These are phyloP conservation scores for Pseudogymnoascus sp. DNA, from an alignment of 2,329 filamentous ascomycete genomes.

Conservation along the genomic window DNA sequence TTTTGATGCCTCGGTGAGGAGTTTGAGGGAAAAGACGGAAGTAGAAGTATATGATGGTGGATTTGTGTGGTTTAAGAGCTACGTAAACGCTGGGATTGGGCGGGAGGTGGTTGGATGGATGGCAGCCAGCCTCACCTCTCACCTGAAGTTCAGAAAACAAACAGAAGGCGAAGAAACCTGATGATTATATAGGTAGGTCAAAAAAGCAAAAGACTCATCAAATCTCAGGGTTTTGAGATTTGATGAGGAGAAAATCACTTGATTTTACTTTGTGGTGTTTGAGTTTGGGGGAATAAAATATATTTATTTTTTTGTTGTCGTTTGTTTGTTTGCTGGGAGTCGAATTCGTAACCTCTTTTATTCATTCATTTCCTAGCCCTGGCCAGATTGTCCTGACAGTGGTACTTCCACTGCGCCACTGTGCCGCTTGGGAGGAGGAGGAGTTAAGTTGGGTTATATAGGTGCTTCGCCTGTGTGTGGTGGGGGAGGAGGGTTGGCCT, in stretches of 20 bases:
- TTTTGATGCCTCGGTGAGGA: too few relatives aligned
- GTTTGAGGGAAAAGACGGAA: too few relatives aligned
- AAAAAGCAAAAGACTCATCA: neutral
- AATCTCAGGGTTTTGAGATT: neutral
- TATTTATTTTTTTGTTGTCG: neutral
- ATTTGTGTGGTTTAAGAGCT: too few relatives aligned
- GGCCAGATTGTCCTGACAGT: neutral
- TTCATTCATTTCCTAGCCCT: neutral
- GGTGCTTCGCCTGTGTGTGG: neutral
- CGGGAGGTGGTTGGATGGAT: too few relatives aligned
- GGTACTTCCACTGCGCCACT: neutral
- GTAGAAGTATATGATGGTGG: too few relatives aligned
- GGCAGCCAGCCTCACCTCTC: too few relatives aligned
- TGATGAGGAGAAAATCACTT: conserved; percentile 1
- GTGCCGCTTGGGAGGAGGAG: neutral
- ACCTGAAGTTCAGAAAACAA: too few relatives aligned
- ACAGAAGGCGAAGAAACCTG: too few relatives aligned
- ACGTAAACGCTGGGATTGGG: too few relatives aligned
- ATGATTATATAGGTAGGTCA: conserved; percentile 34
- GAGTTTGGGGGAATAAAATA: neutral
- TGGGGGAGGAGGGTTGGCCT: neutral
- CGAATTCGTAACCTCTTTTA: neutral
- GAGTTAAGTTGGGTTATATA: neutral
- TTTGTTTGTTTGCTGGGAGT: neutral
- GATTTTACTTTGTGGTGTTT: neutral